These are phyloP conservation scores for Lepidium sativum DNA, from an alignment of 345 rosid species.

Conservation along the genomic window DNA sequence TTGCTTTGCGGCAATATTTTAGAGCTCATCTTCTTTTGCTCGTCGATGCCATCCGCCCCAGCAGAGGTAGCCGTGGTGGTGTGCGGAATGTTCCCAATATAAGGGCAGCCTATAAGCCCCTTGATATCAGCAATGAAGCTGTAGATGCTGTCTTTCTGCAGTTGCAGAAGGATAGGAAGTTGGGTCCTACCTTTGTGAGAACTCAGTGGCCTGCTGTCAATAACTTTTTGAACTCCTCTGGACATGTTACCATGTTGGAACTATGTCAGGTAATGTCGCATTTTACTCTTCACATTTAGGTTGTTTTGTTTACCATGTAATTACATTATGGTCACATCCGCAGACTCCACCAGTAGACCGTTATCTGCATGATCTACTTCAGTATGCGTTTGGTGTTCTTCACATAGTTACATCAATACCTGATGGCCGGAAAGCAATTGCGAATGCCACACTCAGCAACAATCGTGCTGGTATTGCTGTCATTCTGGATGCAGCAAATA, in stretches of 20 bases:
- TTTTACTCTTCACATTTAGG: background rate
- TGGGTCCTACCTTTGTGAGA: constrained; percentile 88
- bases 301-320: constrained; percentile 4
- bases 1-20: constrained; percentile 94
- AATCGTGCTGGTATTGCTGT: constrained; percentile 89
- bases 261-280: constrained; percentile 70
- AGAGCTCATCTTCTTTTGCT: constrained; percentile 92
- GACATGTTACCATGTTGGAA: constrained; percentile 88
- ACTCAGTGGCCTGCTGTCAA: constrained; percentile 85
- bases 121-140: constrained; percentile 95
- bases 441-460: constrained; percentile 72
- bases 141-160: constrained; percentile 84
- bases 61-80: constrained; percentile 62
- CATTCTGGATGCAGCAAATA: constrained; percentile 86
- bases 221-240: constrained; percentile 59
- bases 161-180: constrained; percentile 90
- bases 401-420: constrained; percentile 84
- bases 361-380: constrained; percentile 90
- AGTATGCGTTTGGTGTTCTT: constrained; percentile 93
- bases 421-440: constrained; percentile 84
- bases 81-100: constrained; percentile 60
- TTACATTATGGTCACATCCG: constrained; percentile 22
- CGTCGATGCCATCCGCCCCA: constrained; percentile 86
- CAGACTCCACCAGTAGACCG: constrained; percentile 98
- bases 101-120: constrained; percentile 93